Evolutionary conservation across 371 early-diverging fungal genomes (phyloP).

Genomic region (Saksenaea oblongispora): DNA sequence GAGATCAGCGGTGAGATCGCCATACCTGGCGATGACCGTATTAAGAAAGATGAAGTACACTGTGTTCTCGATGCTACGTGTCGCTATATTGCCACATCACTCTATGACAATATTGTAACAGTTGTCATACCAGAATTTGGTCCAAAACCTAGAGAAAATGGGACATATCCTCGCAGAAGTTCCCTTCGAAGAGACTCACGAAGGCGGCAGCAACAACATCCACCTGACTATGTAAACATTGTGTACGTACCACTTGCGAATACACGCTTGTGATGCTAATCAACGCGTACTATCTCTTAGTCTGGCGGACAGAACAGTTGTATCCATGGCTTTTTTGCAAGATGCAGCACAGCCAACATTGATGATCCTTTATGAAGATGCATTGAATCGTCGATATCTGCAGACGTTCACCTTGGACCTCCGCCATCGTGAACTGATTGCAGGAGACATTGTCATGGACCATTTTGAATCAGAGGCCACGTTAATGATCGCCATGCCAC

Average conservation of each 20-base stretch:
- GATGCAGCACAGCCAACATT: conserved; percentile 57
- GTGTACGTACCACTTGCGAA: conserved; percentile 2
- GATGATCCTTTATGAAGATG: conserved; percentile 78
- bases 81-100: conserved; percentile 41
- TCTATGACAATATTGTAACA: conserved; percentile 36
- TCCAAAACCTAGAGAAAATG: conserved; percentile 33
- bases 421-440: conserved; percentile 42
- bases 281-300: conserved; percentile 26
- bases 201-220: conserved; percentile 8
- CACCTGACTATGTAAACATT: conserved; percentile 11
- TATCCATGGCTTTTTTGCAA: conserved; percentile 70
- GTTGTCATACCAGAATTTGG: conserved; percentile 21
- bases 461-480: conserved; percentile 56
- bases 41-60: conserved; percentile 32
- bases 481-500: conserved; percentile 59
- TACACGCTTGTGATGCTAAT: not conserved
- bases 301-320: conserved; percentile 71
- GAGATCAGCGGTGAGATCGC: conserved; percentile 66
- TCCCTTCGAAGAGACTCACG: conserved; percentile 8
- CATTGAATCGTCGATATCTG: conserved; percentile 62
- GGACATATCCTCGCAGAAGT: conserved; percentile 10
- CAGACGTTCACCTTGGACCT: conserved; percentile 64
- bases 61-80: conserved; percentile 57
- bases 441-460: conserved; percentile 50
- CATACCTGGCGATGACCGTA: conserved; percentile 56